Evolutionary conservation across 2,329 filamentous ascomycete species (phyloP).

Genomic region (Colletotrichum coccodes): DNA sequence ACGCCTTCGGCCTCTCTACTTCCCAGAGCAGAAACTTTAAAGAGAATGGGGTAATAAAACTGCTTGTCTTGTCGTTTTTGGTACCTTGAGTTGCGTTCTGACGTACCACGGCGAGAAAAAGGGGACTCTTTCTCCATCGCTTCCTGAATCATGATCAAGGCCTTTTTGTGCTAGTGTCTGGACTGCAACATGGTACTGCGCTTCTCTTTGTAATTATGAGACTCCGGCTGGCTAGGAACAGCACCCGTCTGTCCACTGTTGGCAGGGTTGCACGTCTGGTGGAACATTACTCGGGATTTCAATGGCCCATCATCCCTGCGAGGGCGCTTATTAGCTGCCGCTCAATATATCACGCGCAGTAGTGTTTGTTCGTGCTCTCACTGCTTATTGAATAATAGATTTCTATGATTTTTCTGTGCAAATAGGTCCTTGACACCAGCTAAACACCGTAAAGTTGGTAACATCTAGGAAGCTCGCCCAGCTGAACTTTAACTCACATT

Average conservation of each 20-base stretch:
- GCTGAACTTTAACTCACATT: not conserved
- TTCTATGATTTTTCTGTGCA: not conserved
- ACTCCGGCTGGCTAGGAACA: not conserved
- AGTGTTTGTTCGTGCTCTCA: not conserved
- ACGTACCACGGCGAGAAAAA: not conserved
- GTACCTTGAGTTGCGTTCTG: conserved; percentile 9
- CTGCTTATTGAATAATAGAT: not conserved
- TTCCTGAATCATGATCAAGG: not conserved
- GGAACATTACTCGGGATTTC: not conserved
- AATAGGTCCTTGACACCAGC: not conserved
- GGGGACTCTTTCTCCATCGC: not conserved
- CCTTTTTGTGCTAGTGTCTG: not conserved
- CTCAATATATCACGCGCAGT: not conserved
- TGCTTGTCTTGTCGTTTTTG: not conserved
- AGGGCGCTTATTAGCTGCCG: not conserved
- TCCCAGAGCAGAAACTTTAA: not conserved
- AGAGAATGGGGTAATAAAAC: not conserved
- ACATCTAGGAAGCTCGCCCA: not conserved
- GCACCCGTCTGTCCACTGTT: not conserved
- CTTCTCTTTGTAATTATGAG: not conserved
- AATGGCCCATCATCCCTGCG: not conserved
- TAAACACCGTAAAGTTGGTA: not conserved
- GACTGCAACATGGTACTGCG: not conserved
- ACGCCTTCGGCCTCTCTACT: not conserved
- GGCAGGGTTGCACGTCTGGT: not conserved